A percentile compares a stretch with the other conserved stretches of the same genome.
Evolutionary conservation across 495 filamentous ascomycete genomes (phyloP).

Genomic region (Neurospora sp.): DNA sequence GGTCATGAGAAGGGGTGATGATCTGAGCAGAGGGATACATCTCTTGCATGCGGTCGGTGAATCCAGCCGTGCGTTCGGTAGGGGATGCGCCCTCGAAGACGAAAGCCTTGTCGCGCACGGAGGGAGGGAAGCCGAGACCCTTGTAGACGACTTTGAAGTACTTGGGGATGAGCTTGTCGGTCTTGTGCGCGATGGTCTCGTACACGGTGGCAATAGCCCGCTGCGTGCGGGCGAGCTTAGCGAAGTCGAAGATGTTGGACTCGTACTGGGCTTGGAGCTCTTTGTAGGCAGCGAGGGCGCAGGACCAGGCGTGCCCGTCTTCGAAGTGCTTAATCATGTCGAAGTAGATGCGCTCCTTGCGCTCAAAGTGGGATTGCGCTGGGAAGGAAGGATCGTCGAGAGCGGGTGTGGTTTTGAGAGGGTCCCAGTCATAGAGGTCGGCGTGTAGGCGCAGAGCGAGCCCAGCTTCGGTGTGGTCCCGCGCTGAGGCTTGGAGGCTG

Average conservation of each 20-base stretch:
- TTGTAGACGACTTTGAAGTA: constrained; percentile 92
- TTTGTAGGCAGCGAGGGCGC: constrained; percentile 80
- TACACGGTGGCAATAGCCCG: constrained; percentile 90
- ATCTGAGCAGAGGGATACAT: constrained; percentile 85
- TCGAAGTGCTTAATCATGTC: constrained; percentile 91
- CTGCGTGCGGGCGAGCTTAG: constrained; percentile 80
- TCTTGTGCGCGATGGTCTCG: constrained; percentile 66
- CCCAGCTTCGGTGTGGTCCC: constrained; percentile 84
- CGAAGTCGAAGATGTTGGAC: constrained; percentile 77
- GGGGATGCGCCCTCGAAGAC: constrained; percentile 70
- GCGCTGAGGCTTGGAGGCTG: constrained; percentile 58
- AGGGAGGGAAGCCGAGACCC: constrained; percentile 78
- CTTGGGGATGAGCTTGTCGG: constrained; percentile 63
- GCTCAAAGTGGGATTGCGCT: constrained; percentile 80
- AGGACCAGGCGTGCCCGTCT: constrained; percentile 84
- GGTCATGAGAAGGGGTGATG: constrained; percentile 48
- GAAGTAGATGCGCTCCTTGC: constrained; percentile 87
- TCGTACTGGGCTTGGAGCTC: constrained; percentile 89
- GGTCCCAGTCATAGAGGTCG: constrained; percentile 88
- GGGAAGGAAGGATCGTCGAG: constrained; percentile 67
- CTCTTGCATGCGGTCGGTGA: constrained; percentile 88
- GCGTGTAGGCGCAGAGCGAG: constrained; percentile 85
- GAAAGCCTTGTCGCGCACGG: constrained; percentile 81
- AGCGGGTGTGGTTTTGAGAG: constrained; percentile 53
- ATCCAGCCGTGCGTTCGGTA: constrained; percentile 64